A percentile compares a stretch with the other conserved stretches of the same genome.
Conservation (phyloP, 1,284 basidiomycete species). For the Cystobasidium sp. region DNA sequence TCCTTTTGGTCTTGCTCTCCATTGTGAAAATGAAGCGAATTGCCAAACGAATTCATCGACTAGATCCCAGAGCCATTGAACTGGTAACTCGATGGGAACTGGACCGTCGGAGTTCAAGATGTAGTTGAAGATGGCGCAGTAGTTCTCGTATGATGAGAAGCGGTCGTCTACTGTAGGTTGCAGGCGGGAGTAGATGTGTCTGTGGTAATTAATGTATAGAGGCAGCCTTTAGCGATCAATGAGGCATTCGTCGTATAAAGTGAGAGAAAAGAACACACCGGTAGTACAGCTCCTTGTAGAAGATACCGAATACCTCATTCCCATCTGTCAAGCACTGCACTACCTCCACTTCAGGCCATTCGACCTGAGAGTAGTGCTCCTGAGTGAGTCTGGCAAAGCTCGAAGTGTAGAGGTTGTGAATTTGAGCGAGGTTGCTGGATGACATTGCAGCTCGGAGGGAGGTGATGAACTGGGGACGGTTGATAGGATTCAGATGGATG, state of each 20-base stretch:
- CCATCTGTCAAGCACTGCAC: slow-evolving; percentile 92
- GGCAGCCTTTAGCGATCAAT: slow-evolving; percentile 52
- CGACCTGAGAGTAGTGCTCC: slow-evolving; percentile 89
- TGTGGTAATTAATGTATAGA: slow-evolving; percentile 47
- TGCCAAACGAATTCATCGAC: slow-evolving; percentile 99
- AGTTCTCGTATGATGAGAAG: slow-evolving; percentile 98
- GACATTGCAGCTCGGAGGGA: slow-evolving; percentile 42
- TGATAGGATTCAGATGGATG: background rate
- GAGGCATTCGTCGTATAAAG: slow-evolving; percentile 1
- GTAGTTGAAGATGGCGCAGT: slow-evolving; percentile 97
- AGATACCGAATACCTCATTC: slow-evolving; percentile 88
- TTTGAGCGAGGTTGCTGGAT: slow-evolving; percentile 42
- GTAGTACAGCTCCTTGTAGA: slow-evolving; percentile 93
- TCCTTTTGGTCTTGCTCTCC: slow-evolving; percentile 76
- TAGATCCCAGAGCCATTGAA: slow-evolving; percentile 99
- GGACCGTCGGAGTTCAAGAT: slow-evolving; percentile 92
- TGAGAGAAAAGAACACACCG: slow-evolving; percentile 55
- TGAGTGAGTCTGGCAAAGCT: slow-evolving; percentile 55
- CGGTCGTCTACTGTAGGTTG: slow-evolving; percentile 95
- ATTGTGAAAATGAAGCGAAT: slow-evolving; percentile 93
- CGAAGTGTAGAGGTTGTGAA: slow-evolving; percentile 43
- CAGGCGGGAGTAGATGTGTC: slow-evolving; percentile 87
- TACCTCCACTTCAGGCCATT: slow-evolving; percentile 97
- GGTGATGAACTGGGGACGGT: slow-evolving; percentile 38
- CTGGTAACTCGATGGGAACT: slow-evolving; percentile 86